These are phyloP conservation scores for Dictyostelium capitatum DNA, from an alignment of 78 protist genomes.

Conservation along the genomic window DNA sequence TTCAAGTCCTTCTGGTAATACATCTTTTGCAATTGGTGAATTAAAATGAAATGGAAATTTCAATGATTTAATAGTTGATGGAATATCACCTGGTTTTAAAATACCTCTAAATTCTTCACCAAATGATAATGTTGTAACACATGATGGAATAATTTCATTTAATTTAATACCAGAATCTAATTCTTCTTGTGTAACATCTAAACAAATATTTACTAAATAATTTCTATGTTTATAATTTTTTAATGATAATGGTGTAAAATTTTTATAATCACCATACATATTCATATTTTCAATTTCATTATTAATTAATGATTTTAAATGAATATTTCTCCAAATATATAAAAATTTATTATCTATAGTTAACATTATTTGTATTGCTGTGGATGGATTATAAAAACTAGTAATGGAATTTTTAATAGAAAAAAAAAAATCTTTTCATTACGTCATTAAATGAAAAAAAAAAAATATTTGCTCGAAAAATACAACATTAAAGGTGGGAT, in stretches of 20 bases:
- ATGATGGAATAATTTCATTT: background rate
- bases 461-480: too few relatives aligned
- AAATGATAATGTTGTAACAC: background rate
- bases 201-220: background rate
- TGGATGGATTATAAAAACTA: too few relatives aligned
- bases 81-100: background rate
- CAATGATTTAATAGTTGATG: background rate
- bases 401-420: too few relatives aligned
- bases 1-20: slow-evolving; percentile 3
- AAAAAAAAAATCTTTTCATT: too few relatives aligned
- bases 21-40: background rate
- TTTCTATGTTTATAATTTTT: background rate
- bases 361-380: too few relatives aligned
- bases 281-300: background rate
- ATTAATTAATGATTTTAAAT: background rate
- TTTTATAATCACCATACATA: background rate
- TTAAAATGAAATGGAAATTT: background rate
- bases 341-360: background rate
- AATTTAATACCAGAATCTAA: background rate
- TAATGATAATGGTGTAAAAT: background rate
- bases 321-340: background rate
- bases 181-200: background rate
- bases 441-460: too few relatives aligned
- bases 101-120: background rate
- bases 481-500: too few relatives aligned